phyloP scores from a whole-genome alignment of 768 basidiomycete species.

The Pilatotrama ljubarskyi region DNA sequence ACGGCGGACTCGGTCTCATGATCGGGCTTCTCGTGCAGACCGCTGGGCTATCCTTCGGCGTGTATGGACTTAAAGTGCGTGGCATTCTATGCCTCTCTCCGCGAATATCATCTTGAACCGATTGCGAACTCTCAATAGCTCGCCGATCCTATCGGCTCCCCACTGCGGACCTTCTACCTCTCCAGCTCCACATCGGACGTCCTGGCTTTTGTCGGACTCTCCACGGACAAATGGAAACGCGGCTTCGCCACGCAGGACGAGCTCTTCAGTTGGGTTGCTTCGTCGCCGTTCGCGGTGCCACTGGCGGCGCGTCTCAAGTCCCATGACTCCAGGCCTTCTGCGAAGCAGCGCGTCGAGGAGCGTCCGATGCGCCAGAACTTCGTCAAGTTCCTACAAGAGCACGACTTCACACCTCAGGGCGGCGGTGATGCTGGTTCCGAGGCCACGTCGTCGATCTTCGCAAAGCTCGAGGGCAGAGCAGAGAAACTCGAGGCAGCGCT shows the following conservation, averaged over 20 bases:
- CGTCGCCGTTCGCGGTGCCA: conserved; percentile 55
- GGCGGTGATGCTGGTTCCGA: too few relatives aligned
- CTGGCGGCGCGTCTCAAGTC: conserved; percentile 31
- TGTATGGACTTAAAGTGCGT: conserved; percentile 59
- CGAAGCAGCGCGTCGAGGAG: conserved; percentile 44
- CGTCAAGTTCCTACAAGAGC: conserved; percentile 46
- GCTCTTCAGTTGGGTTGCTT: conserved; percentile 58
- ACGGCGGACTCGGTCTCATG: conserved; percentile 75
- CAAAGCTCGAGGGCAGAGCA: not conserved
- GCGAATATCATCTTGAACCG: too few relatives aligned
- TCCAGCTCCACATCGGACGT: conserved; percentile 51
- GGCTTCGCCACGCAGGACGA: conserved; percentile 58
- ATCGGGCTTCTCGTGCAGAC: conserved; percentile 56
- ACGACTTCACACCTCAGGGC: not conserved
- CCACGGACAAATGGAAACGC: conserved; percentile 47
- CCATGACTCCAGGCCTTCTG: conserved; percentile 32
- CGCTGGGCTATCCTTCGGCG: conserved; percentile 49
- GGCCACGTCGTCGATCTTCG: not conserved
- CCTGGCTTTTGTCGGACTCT: conserved; percentile 56
- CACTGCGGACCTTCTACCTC: conserved; percentile 46
- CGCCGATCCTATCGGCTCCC: conserved; percentile 31
- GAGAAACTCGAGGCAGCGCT: conserved; percentile 21
- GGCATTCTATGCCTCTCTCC: too few relatives aligned
- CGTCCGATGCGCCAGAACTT: conserved; percentile 65
- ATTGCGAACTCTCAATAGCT: too few relatives aligned